phyloP scores from a whole-genome alignment of 176 grass and related monocot genomes.

The Lolium perenne region DNA sequence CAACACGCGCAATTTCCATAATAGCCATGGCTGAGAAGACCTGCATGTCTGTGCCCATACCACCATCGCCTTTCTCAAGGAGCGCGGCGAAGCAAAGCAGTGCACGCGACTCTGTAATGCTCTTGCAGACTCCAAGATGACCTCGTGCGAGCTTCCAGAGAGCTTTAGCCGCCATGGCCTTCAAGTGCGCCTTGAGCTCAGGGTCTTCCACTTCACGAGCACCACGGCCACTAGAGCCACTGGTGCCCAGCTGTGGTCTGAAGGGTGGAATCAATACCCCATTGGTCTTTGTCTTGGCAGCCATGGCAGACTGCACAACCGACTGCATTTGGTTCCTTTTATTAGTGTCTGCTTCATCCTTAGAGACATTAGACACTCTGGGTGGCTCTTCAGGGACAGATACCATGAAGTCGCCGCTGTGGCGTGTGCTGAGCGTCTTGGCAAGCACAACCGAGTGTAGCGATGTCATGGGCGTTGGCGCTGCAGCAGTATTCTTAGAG shows the following conservation, averaged over 20 bases:
- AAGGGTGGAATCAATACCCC: conserved; percentile 37
- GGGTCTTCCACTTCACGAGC: conserved; percentile 60
- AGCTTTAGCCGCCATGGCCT: conserved; percentile 82
- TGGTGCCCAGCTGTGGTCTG: conserved; percentile 42
- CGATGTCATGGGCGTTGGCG: conserved; percentile 43
- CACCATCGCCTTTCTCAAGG: conserved; percentile 79
- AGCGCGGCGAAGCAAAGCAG: conserved; percentile 83
- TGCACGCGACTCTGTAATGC: conserved; percentile 85
- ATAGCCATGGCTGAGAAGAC: conserved; percentile 77
- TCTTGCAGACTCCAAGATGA: conserved; percentile 74
- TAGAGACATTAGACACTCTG: neutral
- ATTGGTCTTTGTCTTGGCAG: conserved; percentile 46
- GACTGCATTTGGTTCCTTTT: conserved; percentile 71
- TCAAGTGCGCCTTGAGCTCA: conserved; percentile 67
- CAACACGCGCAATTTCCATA: conserved; percentile 77
- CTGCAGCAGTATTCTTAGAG: conserved; percentile 39
- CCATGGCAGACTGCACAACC: conserved; percentile 74
- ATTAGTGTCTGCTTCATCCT: conserved; percentile 9
- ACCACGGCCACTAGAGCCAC: conserved; percentile 51
- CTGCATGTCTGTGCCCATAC: conserved; percentile 53
- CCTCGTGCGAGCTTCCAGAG: conserved; percentile 74
- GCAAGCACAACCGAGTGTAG: conserved; percentile 77
- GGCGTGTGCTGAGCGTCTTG: conserved; percentile 58
- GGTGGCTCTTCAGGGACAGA: neutral
- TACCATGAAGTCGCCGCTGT: neutral